Conservation (phyloP, 495 filamentous ascomycete genomes). For the Monascus purpureus region DNA sequence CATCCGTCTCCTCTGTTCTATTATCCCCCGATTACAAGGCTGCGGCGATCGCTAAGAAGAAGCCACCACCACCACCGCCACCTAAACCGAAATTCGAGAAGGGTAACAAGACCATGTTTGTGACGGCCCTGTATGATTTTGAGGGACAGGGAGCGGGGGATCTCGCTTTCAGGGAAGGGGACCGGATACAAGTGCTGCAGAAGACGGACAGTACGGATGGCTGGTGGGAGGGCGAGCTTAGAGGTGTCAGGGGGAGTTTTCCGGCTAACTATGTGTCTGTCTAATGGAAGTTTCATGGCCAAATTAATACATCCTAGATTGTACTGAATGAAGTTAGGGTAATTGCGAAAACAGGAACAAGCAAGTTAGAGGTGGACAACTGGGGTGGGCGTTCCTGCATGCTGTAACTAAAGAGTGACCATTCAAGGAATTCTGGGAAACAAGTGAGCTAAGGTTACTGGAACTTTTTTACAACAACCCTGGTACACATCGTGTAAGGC, state of each 20-base stretch:
- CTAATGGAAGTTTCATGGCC: too few relatives aligned
- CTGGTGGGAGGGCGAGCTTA: conserved; percentile 89
- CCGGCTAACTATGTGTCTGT: conserved; percentile 70
- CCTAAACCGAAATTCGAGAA: conserved; percentile 28
- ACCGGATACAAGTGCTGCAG: conserved; percentile 69
- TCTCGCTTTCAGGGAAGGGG: conserved; percentile 69
- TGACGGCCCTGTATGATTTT: conserved; percentile 74
- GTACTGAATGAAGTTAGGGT: too few relatives aligned
- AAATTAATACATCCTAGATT: too few relatives aligned
- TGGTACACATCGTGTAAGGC: too few relatives aligned
- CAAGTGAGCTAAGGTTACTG: too few relatives aligned
- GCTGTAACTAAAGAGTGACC: too few relatives aligned
- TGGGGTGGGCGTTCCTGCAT: too few relatives aligned
- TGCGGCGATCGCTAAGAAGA: conserved; percentile 40
- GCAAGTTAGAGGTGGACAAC: too few relatives aligned
- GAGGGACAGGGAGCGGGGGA: conserved; percentile 58
- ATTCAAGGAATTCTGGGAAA: too few relatives aligned
- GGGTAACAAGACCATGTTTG: conserved; percentile 41
- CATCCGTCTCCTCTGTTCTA: conserved; percentile 6
- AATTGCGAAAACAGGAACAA: too few relatives aligned
- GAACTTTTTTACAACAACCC: too few relatives aligned
- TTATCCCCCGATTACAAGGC: conserved; percentile 7
- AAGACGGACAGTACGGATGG: conserved; percentile 79
- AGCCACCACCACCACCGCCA: conserved; percentile 54
- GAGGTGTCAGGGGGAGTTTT: conserved; percentile 62